A percentile compares a stretch with the other conserved stretches of the same genome.
phyloP scores from a whole-genome alignment of 1,284 basidiomycete species.

The Porodaedalea pini region DNA sequence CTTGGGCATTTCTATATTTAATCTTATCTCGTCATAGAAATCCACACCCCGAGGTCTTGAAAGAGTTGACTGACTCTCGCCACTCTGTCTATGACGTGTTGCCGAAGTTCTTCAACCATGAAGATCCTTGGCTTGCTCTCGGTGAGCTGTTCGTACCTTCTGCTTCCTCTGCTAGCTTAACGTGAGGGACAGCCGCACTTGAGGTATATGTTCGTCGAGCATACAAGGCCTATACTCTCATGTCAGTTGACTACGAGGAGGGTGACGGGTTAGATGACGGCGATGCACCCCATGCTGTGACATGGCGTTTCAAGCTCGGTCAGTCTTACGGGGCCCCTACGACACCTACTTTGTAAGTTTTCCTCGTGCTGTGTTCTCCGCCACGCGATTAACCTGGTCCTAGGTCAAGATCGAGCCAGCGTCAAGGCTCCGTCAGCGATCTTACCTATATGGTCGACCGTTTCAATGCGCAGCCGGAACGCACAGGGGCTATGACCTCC shows the following conservation, averaged over 20 bases:
- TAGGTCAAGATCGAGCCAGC: conserved; percentile 33
- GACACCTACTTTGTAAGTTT: conserved; percentile 51
- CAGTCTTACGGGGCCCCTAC: conserved; percentile 79
- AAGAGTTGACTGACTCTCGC: conserved; percentile 92
- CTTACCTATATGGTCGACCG: conserved; percentile 85
- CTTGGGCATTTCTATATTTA: neutral
- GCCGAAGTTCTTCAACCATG: conserved; percentile 90
- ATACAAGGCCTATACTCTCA: conserved; percentile 91
- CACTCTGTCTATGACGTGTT: conserved; percentile 98
- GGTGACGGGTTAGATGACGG: conserved; percentile 78
- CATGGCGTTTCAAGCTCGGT: conserved; percentile 93
- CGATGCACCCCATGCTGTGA: conserved; percentile 75
- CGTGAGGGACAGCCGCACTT: conserved; percentile 66
- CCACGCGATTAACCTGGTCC: conserved; percentile 27
- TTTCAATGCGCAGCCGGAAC: conserved; percentile 81
- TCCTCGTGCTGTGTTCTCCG: conserved; percentile 17
- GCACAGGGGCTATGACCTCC: conserved; percentile 86
- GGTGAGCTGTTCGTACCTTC: conserved; percentile 44
- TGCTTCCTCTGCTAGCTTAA: conserved; percentile 14
- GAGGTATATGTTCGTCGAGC: conserved; percentile 96
- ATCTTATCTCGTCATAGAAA: conserved; percentile 38
- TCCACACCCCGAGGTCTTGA: conserved; percentile 83
- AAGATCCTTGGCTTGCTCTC: conserved; percentile 80
- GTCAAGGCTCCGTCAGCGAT: conserved; percentile 90
- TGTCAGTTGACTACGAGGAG: conserved; percentile 92